Conservation (phyloP, 129 eudicot species). For the Arctium minus region DNA sequence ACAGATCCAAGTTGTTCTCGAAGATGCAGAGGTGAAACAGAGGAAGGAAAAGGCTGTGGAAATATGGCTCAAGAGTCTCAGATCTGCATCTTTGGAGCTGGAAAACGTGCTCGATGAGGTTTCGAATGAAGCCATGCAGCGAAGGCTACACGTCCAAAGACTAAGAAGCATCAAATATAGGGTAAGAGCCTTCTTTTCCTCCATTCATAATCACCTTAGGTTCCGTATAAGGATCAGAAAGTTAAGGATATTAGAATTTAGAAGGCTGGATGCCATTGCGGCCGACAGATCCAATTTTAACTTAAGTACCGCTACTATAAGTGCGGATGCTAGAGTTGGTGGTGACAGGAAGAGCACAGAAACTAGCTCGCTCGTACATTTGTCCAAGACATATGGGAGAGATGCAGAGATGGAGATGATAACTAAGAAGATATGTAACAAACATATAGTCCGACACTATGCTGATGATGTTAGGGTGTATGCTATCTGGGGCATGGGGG, state of each 20-base stretch:
- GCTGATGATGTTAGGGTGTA: constrained; percentile 3
- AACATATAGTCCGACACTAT: not conserved
- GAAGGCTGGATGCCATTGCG: constrained; percentile 6
- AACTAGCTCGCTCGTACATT: constrained; percentile 7
- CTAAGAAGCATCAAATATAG: not conserved
- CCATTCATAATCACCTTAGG: not conserved
- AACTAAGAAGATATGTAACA: not conserved
- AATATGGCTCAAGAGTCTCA: constrained; percentile 16
- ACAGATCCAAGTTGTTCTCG: constrained; percentile 15
- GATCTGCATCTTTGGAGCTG: constrained; percentile 4
- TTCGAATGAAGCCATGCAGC: constrained; percentile 8
- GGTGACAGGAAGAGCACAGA: not conserved
- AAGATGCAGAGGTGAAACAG: no score
- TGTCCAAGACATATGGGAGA: not conserved
- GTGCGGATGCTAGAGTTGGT: not conserved
- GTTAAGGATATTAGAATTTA: not conserved
- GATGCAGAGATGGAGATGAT: constrained; percentile 3
- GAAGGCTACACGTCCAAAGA: not conserved
- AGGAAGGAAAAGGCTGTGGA: constrained; percentile 5
- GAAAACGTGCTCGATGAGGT: constrained; percentile 10
- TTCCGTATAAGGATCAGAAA: not conserved
- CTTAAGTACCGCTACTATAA: not conserved
- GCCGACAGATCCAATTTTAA: not conserved
- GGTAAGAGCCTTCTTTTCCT: constrained; percentile 12
- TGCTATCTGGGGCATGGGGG: no score